These are phyloP conservation scores for Cardiospermum halicacabum DNA, from an alignment of 345 rosid species.

Conservation along the genomic window DNA sequence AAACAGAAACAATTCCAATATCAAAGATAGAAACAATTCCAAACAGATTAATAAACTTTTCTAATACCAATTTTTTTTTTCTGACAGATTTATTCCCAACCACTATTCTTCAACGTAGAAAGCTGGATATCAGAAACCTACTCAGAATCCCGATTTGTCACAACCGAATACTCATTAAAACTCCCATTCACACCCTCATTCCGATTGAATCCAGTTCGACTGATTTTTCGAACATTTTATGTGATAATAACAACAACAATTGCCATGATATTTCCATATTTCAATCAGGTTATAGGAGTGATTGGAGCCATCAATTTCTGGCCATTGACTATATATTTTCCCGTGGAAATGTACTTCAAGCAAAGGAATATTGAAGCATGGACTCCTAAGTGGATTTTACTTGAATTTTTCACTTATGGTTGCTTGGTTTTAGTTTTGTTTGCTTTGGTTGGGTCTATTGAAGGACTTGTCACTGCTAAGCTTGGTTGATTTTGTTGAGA, in stretches of 20 bases:
- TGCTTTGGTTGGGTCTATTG: slow-evolving; percentile 51
- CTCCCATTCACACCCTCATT: slow-evolving; percentile 30
- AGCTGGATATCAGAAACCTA: slow-evolving; percentile 34
- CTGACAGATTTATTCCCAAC: slow-evolving; percentile 50
- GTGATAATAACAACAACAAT: slow-evolving; percentile 47
- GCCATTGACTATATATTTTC: slow-evolving; percentile 75
- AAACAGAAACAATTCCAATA: too few species aligned
- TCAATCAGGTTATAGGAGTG: slow-evolving; percentile 74
- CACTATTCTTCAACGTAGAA: slow-evolving; percentile 40
- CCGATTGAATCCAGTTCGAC: slow-evolving; percentile 27
- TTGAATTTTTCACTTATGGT: slow-evolving; percentile 34
- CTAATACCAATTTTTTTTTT: not conserved
- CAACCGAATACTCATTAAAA: slow-evolving; percentile 24
- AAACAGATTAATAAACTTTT: too few species aligned
- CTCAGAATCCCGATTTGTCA: slow-evolving; percentile 40
- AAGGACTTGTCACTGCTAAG: slow-evolving; percentile 55
- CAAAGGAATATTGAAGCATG: slow-evolving; percentile 48
- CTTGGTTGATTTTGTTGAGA: slow-evolving; percentile 16
- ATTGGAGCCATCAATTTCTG: slow-evolving; percentile 72
- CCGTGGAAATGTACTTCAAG: slow-evolving; percentile 61
- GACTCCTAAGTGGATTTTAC: slow-evolving; percentile 52
- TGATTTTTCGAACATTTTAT: slow-evolving; percentile 45
- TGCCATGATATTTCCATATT: slow-evolving; percentile 66
- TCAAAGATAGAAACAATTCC: too few species aligned
- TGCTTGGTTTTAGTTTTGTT: slow-evolving; percentile 39